Evolutionary conservation across 169 alveolate species (phyloP).

Genomic region (Plasmodium malariae): DNA sequence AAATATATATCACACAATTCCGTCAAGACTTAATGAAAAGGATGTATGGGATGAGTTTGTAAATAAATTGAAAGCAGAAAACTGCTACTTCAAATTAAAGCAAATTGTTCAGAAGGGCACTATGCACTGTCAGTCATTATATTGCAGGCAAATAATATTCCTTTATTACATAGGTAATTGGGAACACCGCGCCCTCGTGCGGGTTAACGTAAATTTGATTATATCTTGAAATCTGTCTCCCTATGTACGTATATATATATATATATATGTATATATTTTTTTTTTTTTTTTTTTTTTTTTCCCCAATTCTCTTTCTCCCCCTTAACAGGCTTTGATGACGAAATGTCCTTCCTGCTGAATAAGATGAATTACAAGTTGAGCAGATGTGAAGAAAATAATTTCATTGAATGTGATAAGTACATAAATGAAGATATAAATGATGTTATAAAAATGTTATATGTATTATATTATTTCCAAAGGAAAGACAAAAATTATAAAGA

Average conservation of each 20-base stretch:
- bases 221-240: background rate
- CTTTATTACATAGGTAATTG: constrained; percentile 59
- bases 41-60: constrained; percentile 42
- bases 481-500: constrained; percentile 21
- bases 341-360: constrained; percentile 12
- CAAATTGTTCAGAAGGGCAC: constrained; percentile 13
- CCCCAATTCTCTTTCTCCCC: background rate
- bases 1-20: constrained; percentile 57
- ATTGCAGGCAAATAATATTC: constrained; percentile 64
- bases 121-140: background rate
- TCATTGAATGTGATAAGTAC: constrained; percentile 18
- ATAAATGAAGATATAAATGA: constrained; percentile 58
- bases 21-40: constrained; percentile 67
- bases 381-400: constrained; percentile 31
- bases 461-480: constrained; percentile 19
- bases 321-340: constrained; percentile 50
- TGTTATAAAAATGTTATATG: constrained; percentile 67
- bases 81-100: constrained; percentile 24
- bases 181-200: background rate
- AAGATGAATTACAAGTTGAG: constrained; percentile 12
- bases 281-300: background rate
- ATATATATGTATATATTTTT: background rate
- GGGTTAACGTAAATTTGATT: background rate
- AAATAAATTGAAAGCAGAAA: constrained; percentile 36
- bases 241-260: background rate